Evolutionary conservation across 768 basidiomycete species (phyloP).

Genomic region (Obba rivulosa): DNA sequence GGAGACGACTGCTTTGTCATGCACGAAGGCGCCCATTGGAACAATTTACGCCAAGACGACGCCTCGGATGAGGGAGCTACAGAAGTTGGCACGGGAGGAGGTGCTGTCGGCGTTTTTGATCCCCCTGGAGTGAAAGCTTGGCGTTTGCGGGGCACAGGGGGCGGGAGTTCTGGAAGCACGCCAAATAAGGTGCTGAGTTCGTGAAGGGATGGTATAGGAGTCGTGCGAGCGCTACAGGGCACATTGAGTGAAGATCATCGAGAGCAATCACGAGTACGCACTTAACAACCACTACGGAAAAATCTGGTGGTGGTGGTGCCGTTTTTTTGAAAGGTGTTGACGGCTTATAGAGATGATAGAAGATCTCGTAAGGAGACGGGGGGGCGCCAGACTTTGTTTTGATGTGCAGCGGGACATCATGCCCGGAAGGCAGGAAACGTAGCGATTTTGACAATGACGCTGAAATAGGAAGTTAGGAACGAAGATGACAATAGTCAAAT

Average conservation of each 20-base stretch:
- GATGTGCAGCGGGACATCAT: slow-evolving; percentile 41
- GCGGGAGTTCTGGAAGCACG: slow-evolving; percentile 54
- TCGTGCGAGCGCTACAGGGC: slow-evolving; percentile 64
- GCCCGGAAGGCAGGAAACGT: slow-evolving; percentile 68
- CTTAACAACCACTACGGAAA: slow-evolving; percentile 83
- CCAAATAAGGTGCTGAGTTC: slow-evolving; percentile 75
- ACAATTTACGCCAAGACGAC: slow-evolving; percentile 9
- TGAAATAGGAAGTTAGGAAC: slow-evolving; percentile 24
- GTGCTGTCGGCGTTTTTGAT: slow-evolving; percentile 11
- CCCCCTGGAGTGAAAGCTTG: slow-evolving; percentile 10
- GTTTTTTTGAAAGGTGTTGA: slow-evolving; percentile 79
- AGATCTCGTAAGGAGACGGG: slow-evolving; percentile 67
- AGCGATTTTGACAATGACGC: slow-evolving; percentile 65
- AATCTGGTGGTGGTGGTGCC: slow-evolving; percentile 75
- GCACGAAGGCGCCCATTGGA: slow-evolving; percentile 18
- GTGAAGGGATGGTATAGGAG: slow-evolving; percentile 73
- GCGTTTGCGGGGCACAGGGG: slow-evolving; percentile 51
- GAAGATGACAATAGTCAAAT: neutral
- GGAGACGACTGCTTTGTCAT: slow-evolving; percentile 1
- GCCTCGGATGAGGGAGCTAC: neutral
- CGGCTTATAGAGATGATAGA: slow-evolving; percentile 91
- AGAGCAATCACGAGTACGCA: slow-evolving; percentile 31
- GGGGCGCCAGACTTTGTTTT: slow-evolving; percentile 13
- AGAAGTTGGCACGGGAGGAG: neutral
- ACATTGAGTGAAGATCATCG: neutral